These are phyloP conservation scores for Didymella arachidicola DNA, from an alignment of 2,329 filamentous ascomycete species.

Conservation along the genomic window DNA sequence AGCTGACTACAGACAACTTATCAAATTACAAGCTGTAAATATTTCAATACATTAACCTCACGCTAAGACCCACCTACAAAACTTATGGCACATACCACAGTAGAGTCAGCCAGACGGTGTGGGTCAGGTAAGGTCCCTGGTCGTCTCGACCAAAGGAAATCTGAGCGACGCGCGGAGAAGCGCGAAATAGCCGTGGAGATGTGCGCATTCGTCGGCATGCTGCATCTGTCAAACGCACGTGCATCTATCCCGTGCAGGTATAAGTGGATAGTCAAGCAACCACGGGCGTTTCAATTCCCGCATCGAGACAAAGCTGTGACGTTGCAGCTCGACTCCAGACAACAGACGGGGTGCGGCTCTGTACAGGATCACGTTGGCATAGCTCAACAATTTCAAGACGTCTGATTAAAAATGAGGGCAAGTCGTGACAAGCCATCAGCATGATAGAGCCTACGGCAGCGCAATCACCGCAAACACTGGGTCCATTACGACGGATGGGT, in stretches of 20 bases:
- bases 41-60: no score
- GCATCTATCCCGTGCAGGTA: slow-evolving; percentile 2
- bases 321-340: no score
- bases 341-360: neutral
- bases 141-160: neutral
- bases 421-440: neutral
- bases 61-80: no score
- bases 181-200: slow-evolving; percentile 9
- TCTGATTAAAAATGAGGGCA: neutral
- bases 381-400: neutral
- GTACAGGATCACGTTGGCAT: neutral
- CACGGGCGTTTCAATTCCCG: slow-evolving; percentile 7
- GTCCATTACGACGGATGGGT: neutral
- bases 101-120: neutral
- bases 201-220: neutral
- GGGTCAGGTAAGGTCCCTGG: neutral
- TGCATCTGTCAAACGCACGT: slow-evolving; percentile 5
- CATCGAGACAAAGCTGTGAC: neutral
- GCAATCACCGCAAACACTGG: slow-evolving; percentile 11
- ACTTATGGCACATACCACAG: no score
- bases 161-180: slow-evolving; percentile 10
- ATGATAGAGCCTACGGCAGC: slow-evolving; percentile 6
- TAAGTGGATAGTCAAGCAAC: neutral
- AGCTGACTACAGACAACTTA: no score
- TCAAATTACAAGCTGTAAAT: no score